A percentile compares a stretch with the other conserved stretches of the same genome.
Conservation (phyloP, 1,139 yeast species). For the Candida glucosophila region DNA sequence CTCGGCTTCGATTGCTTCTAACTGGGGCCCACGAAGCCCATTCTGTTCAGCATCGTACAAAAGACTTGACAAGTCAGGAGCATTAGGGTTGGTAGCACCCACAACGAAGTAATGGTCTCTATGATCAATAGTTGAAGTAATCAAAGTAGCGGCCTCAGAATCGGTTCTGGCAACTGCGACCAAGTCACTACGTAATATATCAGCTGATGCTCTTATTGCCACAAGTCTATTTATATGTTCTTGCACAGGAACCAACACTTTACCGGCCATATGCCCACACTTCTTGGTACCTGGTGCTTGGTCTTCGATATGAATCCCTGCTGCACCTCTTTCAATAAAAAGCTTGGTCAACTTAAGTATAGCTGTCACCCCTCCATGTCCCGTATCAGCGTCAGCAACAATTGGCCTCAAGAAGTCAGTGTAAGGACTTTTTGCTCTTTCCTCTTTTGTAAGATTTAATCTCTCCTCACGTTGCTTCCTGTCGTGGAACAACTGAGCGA, state of each 20-base stretch:
- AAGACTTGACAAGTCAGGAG: constrained; percentile 65
- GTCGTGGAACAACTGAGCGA: constrained; percentile 95
- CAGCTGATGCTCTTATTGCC: constrained; percentile 94
- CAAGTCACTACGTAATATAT: constrained; percentile 80
- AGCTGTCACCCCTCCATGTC: constrained; percentile 97
- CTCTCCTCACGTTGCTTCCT: constrained; percentile 92
- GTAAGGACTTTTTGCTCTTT: constrained; percentile 56
- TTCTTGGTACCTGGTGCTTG: constrained; percentile 98
- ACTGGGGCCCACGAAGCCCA: constrained; percentile 65
- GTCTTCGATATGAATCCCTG: constrained; percentile 97
- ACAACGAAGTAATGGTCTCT: constrained; percentile 90
- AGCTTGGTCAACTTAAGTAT: constrained; percentile 90
- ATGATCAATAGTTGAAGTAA: constrained; percentile 88
- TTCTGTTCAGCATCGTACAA: constrained; percentile 74
- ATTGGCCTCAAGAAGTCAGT: constrained; percentile 89
- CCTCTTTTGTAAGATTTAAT: constrained; percentile 45
- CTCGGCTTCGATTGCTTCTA: constrained; percentile 68
- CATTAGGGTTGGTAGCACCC: constrained; percentile 83
- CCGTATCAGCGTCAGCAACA: constrained; percentile 96
- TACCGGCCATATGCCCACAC: constrained; percentile 98
- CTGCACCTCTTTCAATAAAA: constrained; percentile 97
- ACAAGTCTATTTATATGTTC: constrained; percentile 92
- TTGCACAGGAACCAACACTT: constrained; percentile 94
- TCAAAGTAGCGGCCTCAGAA: constrained; percentile 92
- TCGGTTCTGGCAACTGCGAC: constrained; percentile 92